Evolutionary conservation across 306 rosid species (phyloP), one percentile per base, ranked within the genome.

Genomic region (Boehmeria nivea): DNA sequence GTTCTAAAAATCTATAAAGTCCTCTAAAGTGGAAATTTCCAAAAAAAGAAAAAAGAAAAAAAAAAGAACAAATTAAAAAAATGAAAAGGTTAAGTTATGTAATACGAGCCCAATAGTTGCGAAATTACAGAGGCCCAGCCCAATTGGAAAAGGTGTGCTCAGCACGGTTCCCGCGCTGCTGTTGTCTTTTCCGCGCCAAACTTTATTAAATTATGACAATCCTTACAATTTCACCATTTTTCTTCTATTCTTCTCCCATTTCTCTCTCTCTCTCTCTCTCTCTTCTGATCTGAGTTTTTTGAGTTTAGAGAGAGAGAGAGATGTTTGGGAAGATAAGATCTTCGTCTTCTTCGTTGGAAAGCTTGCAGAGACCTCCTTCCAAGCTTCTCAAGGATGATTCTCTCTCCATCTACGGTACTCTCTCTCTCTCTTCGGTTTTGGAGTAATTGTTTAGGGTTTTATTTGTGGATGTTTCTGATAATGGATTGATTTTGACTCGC

Each of bases 291-390:
- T n/a, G n/a, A n/a, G n/a, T n/a, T n/a, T n/a, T n/a, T n/a, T n/a
- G n/a, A n/a, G n/a, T n/a, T n/a, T 31, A 22, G 59, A 47, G 31
- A 65, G 44, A 23, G 61, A 43, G 46, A 24, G 46, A 60, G 13
- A 87, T 91, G 99, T 83, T 91, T 39, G 99, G 99, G 50, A 81
- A 72, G 59, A 66, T 87, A 43, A 80, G 99, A 60, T 70, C 85
- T 17, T 75, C 88, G 4, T 43, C 87, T 46, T 75, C 82, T 19
- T 78, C 96, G 17, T 57, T 63, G 11, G 95, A 87, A n/a, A 70
- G 52, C 69, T 77, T 84, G 59, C 91, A 87, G 64, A 76, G 81
- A 44, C 66, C 77, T 45, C 75, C 89, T 6, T 84, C 86, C 63
- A 82, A 87, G 84, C 60, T 91, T 69, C 74, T 76, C 59, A 91